Evolutionary conservation across 2,329 filamentous ascomycete genomes (phyloP), one percentile per base, ranked within the genome.

Genomic region (Monilinia fructicola): DNA sequence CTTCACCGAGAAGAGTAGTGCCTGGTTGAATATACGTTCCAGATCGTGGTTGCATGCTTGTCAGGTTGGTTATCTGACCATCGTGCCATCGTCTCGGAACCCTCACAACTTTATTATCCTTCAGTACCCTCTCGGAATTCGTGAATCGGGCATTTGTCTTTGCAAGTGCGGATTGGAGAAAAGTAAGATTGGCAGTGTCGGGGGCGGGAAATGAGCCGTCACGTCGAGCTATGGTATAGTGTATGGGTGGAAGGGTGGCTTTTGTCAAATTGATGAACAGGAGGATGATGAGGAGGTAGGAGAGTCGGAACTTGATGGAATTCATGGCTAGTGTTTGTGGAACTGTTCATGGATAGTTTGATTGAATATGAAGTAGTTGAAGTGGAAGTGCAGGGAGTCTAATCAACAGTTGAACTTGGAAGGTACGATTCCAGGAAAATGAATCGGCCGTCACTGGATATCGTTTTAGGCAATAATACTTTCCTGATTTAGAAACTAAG

Each of bases 1-100:
- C 69, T 44, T 73, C 71, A 18, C 70, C 71, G 2, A 73, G 67
- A 18, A 64, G 61, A 26, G 53, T 35, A 1, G 52, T 55, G n/a
- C 61, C 52, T 10, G 61, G 61, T 26, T 64, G 50, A 4, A 64
- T n/a, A 14, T 28, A 12, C 21, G 40, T 64, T 31, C 61, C 52
- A 21, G 53, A 46, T 38, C n/a, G n/a, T 4, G 28, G 28, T 12
- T 38, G 42, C 3, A 2, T 4, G 28, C 11, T 44, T 14, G 64
- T 40, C 3, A 23, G 11, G 6, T 60, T 60, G 4, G 50, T 54
- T 0, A 46, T 50, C 21, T 50, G 58, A 6, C 44, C 31, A 50
- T 61, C 44, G n/a, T 50, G 58, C 58, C 44, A 61, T 38, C 31
- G 31, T 21, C 23, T 61, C 14, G 58, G 58, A 4, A 61, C 18